Evolutionary conservation across 495 filamentous ascomycete species (phyloP), one percentile per base, ranked within the genome.

Genomic region (Aspergillus steynii): DNA sequence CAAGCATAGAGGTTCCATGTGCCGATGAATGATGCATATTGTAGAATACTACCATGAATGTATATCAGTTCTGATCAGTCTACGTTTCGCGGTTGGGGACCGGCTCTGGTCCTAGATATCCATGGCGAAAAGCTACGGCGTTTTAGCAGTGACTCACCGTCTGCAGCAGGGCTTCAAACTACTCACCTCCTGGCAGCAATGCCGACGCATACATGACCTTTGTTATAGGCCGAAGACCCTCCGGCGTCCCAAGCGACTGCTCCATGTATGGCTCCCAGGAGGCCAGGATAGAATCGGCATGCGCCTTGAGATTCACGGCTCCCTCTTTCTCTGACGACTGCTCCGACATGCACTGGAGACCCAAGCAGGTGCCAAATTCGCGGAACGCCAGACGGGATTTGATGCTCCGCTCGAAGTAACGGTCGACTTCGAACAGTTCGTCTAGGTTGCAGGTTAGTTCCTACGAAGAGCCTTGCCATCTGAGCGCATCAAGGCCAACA

Each of bases 181-280:
- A 77, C 82, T 82, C 55, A 88, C 86, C 85, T 66, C 86, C 85
- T 4, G 85, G 85, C 52, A 82, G 77, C 66, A 88, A 63, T 52
- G 85, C 86, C 4, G 86, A 74, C 49, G 87, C 85, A 76, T 86
- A 89, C 87, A 89, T 90, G 32, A 84, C 85, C 56, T 78, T 65
- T 29, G 85, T 86, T 50, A 89, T 89, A 0, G 86, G 85, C 42
- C 76, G 66, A 64, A 88, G 61, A 49, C 83, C 81, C 37, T 82
- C 77, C 4, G 81, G 75, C 7, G 73, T 76, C 1, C 64, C 56
- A 37, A 74, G 55, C 0, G 75, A 64, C 7, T 75, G 55, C 14
- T 78, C 67, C 70, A 84, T 71, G 56, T 75, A 77, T 9, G 72
- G 70, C 60, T 83, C 76, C 86, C 86, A 89, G 2, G 75, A 75